Conservation (phyloP, 1,139 yeast species). For the Blastobotrys niveus region DNA sequence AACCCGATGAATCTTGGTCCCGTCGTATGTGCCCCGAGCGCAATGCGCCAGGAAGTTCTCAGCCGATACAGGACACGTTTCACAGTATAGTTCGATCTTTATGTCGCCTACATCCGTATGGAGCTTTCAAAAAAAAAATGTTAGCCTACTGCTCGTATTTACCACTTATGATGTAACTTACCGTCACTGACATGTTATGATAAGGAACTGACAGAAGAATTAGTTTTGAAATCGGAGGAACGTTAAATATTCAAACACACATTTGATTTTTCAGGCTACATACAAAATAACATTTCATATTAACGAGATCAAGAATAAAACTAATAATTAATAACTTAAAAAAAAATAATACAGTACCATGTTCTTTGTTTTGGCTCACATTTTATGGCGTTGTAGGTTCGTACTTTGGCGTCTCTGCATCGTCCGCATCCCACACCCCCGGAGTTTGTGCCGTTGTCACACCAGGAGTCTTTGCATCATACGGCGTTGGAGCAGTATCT, state of each 20-base stretch:
- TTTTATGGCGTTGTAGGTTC: slow-evolving; percentile 34
- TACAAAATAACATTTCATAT: no score
- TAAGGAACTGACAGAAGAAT: not conserved
- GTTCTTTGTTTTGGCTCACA: not conserved
- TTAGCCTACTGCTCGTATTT: no score
- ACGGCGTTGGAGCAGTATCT: slow-evolving; percentile 41
- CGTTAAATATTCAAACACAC: not conserved
- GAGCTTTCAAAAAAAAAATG: no score
- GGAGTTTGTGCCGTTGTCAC: slow-evolving; percentile 37
- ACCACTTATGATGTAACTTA: not conserved
- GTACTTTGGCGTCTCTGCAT: slow-evolving; percentile 35
- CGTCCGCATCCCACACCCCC: slow-evolving; percentile 36
- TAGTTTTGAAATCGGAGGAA: not conserved
- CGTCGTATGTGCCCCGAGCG: slow-evolving; percentile 43
- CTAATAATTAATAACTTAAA: not conserved
- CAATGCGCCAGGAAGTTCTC: slow-evolving; percentile 46
- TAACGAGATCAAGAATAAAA: no score
- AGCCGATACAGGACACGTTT: slow-evolving; percentile 37
- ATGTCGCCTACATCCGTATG: slow-evolving; percentile 41
- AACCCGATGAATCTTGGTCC: slow-evolving; percentile 40
- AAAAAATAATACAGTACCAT: not conserved
- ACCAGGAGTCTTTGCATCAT: slow-evolving; percentile 41
- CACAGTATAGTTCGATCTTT: slow-evolving; percentile 40
- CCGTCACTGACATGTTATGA: not conserved
- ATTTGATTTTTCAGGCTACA: no score